Conservation (phyloP, 225 moss, liverwort and hornwort genomes). For the Neckera pumila region DNA sequence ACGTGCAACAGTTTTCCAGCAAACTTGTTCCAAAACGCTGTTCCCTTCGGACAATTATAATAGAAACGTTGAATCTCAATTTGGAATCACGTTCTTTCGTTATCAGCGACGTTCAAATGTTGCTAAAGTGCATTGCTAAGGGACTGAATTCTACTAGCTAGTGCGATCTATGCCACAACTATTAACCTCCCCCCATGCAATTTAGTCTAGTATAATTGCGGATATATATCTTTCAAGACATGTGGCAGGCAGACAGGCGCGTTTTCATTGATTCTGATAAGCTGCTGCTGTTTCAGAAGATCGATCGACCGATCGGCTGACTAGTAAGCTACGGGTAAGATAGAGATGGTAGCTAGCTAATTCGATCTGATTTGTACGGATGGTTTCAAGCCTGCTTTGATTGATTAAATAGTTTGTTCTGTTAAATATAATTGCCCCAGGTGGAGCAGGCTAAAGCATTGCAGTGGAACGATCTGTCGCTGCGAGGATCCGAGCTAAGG, state of each 20-base stretch:
- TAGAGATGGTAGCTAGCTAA: neutral
- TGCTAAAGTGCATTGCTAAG: neutral
- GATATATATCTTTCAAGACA: neutral
- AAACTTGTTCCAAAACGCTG: neutral
- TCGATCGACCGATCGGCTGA: neutral
- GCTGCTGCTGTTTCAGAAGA: neutral
- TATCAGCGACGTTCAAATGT: neutral
- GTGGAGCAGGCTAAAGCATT: constrained; percentile 1
- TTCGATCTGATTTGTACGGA: neutral
- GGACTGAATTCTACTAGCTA: neutral
- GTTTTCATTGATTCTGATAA: neutral
- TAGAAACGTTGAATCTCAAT: neutral
- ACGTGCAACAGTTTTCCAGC: neutral
- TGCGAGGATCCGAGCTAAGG: neutral
- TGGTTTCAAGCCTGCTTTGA: neutral
- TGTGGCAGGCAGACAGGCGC: neutral
- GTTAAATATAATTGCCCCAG: neutral
- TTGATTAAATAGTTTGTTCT: neutral
- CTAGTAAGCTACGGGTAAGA: neutral
- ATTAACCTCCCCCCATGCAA: neutral
- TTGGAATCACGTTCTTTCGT: neutral
- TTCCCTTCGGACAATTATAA: no score
- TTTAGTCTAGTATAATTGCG: neutral
- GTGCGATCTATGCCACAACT: neutral
- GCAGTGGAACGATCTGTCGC: constrained; percentile 12